Evolutionary conservation across 2,329 filamentous ascomycete species (phyloP).

Genomic region (Trichoderma sp.): DNA sequence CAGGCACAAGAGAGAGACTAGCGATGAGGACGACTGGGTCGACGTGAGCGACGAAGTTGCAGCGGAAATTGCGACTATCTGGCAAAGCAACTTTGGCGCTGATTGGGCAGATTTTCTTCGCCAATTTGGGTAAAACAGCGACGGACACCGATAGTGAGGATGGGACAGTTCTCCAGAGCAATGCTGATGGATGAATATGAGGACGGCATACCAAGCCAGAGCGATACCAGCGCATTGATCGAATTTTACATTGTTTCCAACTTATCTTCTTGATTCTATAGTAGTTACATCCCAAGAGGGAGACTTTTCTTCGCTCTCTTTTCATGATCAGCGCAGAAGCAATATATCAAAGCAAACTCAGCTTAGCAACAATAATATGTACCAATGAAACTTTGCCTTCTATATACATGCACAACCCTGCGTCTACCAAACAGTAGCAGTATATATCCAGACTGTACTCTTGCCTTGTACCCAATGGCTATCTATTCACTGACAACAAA

Average conservation of each 20-base stretch:
- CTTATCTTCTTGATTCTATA: too few species aligned
- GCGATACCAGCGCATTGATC: too few species aligned
- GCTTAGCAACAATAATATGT: neutral
- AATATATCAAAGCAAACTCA: too few species aligned
- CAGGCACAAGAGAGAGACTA: neutral
- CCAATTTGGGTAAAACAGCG: neutral
- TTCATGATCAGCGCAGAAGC: too few species aligned
- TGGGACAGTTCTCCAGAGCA: neutral
- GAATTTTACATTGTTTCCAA: too few species aligned
- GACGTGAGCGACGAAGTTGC: conserved; percentile 28
- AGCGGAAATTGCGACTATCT: conserved; percentile 11
- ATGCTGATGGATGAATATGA: too few species aligned
- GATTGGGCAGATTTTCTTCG: conserved; percentile 7
- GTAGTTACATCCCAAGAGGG: neutral
- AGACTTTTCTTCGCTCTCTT: too few species aligned
- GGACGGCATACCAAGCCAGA: too few species aligned
- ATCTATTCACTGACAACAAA: neutral
- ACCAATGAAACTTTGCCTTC: neutral
- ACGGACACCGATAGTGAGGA: too few species aligned
- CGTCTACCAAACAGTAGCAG: neutral
- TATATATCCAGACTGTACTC: neutral
- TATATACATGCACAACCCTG: neutral
- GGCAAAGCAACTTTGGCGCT: neutral
- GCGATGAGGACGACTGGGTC: neutral
- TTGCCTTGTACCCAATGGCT: neutral